Base-by-base conservation (phyloP, 148 eudicot genomes). In the Silene conica region DNA sequence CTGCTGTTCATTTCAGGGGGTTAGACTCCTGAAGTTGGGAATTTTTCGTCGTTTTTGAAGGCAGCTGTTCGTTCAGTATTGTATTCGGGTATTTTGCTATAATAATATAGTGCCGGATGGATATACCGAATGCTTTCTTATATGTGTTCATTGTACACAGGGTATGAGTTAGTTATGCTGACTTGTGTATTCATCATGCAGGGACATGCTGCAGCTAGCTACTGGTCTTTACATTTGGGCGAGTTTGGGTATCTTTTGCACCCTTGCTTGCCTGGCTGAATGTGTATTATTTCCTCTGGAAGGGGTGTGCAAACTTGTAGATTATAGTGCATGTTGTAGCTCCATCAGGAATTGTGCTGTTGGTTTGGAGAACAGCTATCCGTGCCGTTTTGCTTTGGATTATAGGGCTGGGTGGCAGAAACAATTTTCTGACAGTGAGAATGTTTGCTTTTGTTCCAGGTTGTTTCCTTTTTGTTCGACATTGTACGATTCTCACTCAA, bases 391-490 rank as follows among this genome's bases (percentile, higher is more conserved):
- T 34, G 63, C 60, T 77, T 79, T 78, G 41, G 79, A 69, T 43
- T 22, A 62, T 81, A 80, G 63, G 34, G 61, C 74, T 5, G 75
- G 68, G 64, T 41, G 75, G 46, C 62, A 74, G 7, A 62, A 63
- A 46, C 77, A 69, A 58, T 75, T 25, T 25, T 82, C 60, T 15
- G 73, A 75, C 54, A 11, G 58, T 13, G 88, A 82, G 66, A 70
- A 80, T 74, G 68, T 80, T 50, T 85, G 89, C 67, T 67, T 77
- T 48, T 62, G 76, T 81, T 79, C 91, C 20, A 79, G 86, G 69
- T 67, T 73, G 70, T 85, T 85, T 64, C 83, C 86, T 81, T 83
- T 91, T 74, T 85, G 82, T 67, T 89, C 92, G 7, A 81, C 89
- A 50, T 74, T 82, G 15, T 70, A 77, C 70, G 89, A 77, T 59